Base-by-base conservation (phyloP, 1,284 basidiomycete genomes). In the Lentinus polychrous region DNA sequence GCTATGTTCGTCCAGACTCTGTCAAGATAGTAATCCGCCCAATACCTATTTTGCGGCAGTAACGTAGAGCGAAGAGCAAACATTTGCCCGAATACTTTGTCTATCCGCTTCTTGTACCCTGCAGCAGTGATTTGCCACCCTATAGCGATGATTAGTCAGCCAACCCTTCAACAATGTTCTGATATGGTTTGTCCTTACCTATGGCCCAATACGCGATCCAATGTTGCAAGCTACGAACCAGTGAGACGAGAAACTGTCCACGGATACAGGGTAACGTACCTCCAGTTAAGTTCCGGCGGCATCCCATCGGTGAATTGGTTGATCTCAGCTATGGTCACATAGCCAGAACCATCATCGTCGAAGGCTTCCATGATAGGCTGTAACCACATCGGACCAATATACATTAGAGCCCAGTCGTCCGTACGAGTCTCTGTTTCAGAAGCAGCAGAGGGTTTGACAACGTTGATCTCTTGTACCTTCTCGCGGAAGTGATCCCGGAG, bases 261-360 rank as follows among this genome's bases (percentile, higher is more conserved):
- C 33, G 15, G 64, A 64, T n/a, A 15, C 7, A 18, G 22, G 18
- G 3, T 37, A 5, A 42, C 66, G 63, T 17, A 63, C 62, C 61
- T 64, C 62, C 62, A 64, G n/a, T 33, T 39, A n/a, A 56, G 20
- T 0, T 49, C 46, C 6, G 46, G 14, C 0, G 60, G 60, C 6
- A 53, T 48, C 11, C 50, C 46, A 1, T 55, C 56, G 5, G 69
- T 66, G 44, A 75, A 72, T 2, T 58, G 59, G 49, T 78, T 78
- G 6, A 74, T 68, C 49, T 77, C 74, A n/a, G 67, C 64, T 5
- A 76, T 60, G 11, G 69, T 74, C n/a, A 73, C 59, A 43, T 66
- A 76, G 0, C 75, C 73, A 0, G 73, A 73, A 0, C 67, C 69
- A 49, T 78, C 75, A 38, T 74, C 72, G 47, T 76, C 74, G 18